Evolutionary conservation across 192 early-diverging fungal genomes (phyloP).

Genomic region (Backusella circina): DNA sequence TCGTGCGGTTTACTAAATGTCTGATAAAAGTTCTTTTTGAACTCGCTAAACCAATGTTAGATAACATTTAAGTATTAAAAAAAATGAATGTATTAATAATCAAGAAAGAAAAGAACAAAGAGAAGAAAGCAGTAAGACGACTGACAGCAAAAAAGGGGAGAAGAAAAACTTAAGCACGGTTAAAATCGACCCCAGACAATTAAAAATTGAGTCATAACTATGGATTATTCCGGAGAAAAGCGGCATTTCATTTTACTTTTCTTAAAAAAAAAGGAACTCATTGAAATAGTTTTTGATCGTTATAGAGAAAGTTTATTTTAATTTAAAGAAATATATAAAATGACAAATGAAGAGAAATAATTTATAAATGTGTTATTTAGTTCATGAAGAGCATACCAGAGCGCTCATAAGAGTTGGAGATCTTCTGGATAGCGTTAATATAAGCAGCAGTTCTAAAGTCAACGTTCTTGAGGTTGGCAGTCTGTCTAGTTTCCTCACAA

Average conservation of each 20-base stretch:
- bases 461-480: conserved; percentile 56
- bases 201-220: neutral
- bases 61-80: conserved; percentile 2
- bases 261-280: neutral
- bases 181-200: neutral
- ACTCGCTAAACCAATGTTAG: neutral
- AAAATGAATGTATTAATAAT: neutral
- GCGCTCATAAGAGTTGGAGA: conserved; percentile 66
- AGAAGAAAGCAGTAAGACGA: neutral
- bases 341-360: neutral
- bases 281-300: neutral
- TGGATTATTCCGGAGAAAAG: neutral
- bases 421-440: conserved; percentile 80
- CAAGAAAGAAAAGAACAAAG: neutral
- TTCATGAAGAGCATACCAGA: conserved; percentile 76
- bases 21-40: neutral
- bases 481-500: conserved; percentile 69
- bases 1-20: neutral
- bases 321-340: neutral
- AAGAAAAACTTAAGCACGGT: neutral
- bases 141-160: neutral
- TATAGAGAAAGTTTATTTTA: neutral
- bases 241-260: neutral
- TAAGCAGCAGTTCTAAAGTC: conserved; percentile 80
- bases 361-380: conserved; percentile 5